Evolutionary conservation across 495 filamentous ascomycete genomes (phyloP).

Genomic region (Chaetomium tenue): DNA sequence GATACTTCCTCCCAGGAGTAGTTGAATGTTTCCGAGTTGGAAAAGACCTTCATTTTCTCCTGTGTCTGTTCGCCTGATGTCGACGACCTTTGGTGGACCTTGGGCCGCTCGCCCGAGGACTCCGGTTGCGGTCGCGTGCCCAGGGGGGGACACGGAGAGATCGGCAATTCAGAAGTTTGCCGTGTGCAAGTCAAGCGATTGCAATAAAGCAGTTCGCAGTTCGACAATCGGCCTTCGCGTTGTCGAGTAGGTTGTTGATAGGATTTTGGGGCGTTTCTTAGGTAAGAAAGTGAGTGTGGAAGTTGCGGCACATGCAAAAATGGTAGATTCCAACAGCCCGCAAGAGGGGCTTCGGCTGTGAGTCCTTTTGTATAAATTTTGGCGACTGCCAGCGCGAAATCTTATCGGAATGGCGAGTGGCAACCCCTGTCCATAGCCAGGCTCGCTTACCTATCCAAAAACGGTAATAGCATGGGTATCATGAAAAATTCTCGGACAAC

Average conservation of each 20-base stretch:
- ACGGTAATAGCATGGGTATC: neutral
- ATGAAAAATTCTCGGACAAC: conserved; percentile 23
- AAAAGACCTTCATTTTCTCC: conserved; percentile 88
- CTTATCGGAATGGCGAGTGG: conserved; percentile 22
- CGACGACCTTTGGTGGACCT: neutral
- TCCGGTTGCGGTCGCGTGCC: conserved; percentile 28
- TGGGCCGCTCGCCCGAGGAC: conserved; percentile 19
- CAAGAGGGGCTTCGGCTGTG: conserved; percentile 13
- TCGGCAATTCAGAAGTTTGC: conserved; percentile 6
- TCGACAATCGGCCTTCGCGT: conserved; percentile 34
- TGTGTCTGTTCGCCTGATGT: neutral
- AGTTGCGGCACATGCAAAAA: conserved; percentile 24
- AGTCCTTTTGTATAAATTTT: conserved; percentile 22
- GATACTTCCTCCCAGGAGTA: conserved; percentile 99
- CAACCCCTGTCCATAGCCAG: conserved; percentile 6
- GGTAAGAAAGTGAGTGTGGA: conserved; percentile 11
- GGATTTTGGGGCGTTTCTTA: neutral
- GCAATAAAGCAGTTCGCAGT: neutral
- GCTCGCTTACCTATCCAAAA: conserved; percentile 10
- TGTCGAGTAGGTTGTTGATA: conserved; percentile 12
- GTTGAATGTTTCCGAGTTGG: conserved; percentile 80
- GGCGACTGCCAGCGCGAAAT: conserved; percentile 22
- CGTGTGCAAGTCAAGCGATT: conserved; percentile 7
- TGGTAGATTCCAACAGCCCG: conserved; percentile 1
- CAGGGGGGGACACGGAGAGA: conserved; percentile 8